Conservation (phyloP, 306 rosid species). For the Astragalus membranaceus region DNA sequence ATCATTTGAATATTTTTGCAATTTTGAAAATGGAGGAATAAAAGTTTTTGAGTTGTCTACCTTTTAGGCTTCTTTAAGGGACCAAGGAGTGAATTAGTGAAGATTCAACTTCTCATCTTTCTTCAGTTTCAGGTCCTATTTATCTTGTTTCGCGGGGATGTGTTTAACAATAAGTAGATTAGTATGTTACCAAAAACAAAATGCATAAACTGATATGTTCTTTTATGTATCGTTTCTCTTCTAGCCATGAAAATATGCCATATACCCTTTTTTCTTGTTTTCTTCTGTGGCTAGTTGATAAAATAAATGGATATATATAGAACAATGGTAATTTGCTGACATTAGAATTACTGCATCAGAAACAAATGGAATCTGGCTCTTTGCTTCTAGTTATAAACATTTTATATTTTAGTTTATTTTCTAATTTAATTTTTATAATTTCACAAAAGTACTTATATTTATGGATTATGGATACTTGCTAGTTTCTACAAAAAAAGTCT, state of each 20-base stretch:
- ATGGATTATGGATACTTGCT: not conserved
- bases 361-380: not conserved
- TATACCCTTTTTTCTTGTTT: not conserved
- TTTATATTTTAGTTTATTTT: not conserved
- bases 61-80: not conserved
- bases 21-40: not conserved
- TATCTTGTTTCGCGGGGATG: not conserved
- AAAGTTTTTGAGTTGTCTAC: not conserved
- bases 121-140: not conserved
- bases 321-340: not conserved
- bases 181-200: not conserved
- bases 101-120: conserved; percentile 1
- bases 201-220: not conserved
- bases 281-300: not conserved
- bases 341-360: not conserved
- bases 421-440: not conserved
- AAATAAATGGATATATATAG: not conserved
- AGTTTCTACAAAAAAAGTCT: not conserved
- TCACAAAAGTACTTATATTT: not conserved
- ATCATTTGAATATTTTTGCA: not conserved
- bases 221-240: not conserved
- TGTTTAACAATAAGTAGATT: not conserved
- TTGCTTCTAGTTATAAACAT: not conserved
- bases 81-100: not conserved
- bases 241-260: not conserved